Evolutionary conservation across 2,329 filamentous ascomycete species (phyloP), one percentile per base, ranked within the genome.

Genomic region (Ophidiomyces ophidiicola): DNA sequence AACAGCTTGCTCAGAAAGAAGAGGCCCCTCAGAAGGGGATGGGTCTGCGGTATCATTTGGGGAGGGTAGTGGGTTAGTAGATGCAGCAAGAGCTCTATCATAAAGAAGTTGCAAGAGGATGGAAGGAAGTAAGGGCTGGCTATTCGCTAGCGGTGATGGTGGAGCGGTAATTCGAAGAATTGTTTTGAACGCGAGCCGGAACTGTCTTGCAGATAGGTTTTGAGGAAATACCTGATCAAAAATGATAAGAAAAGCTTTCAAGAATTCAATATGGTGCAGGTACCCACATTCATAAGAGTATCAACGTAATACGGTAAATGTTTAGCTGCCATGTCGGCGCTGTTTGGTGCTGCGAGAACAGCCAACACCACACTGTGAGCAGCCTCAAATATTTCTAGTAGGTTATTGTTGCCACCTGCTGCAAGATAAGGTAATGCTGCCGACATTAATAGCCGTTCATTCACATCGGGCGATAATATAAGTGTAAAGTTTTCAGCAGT

Each of bases 141-240:
- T 71, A 32, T 74, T 76, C 23, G 81, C 76, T 28, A 92, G 71
- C 1, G 76, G 72, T 25, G 82, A 85, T 0, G 86, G 87, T 2
- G 86, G 84, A 2, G 81, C 79, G 7, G 85, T 77, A 43, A 92
- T 79, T 50, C 81, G 80, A 58, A 93, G 75, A 32, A 94, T 67
- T 1, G 84, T 88, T 56, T 80, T 83, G 67, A 93, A 87, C 7
- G 86, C 87, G 6, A 94, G 69, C 20, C 86, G 75, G 65, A 94
- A 94, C 56, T 94, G 87, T 11, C 86, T 76, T 1, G 82, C 71
- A 0, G 83, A 87, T 14, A 94, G 75, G 43, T 80, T 80, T 1
- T 68, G 57, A 0, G 87, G 86, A 58, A 94, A 94, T 1, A 84
- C 78, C 53, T 67, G 32, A 12, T 21, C 4, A 21, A 6, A 41